These are phyloP conservation scores for Yamadazyma taylorii DNA, from an alignment of 1,139 yeast genomes.

Conservation along the genomic window DNA sequence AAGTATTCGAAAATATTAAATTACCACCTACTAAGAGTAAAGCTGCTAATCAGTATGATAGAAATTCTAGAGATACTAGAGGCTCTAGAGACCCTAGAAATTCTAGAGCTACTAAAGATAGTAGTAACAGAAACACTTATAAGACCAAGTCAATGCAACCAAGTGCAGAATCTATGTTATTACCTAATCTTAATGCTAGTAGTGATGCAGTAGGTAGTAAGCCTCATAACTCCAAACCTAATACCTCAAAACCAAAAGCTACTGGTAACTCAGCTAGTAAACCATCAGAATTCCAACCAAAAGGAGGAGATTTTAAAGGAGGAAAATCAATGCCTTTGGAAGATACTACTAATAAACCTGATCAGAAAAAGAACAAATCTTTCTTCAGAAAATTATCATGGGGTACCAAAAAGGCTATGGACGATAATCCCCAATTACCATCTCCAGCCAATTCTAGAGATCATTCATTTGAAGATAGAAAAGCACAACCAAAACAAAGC, in stretches of 20 bases:
- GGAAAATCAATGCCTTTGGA: slow-evolving; percentile 17
- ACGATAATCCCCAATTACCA: slow-evolving; percentile 32
- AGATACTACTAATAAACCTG: slow-evolving; percentile 23
- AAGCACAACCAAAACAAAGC: slow-evolving; percentile 23
- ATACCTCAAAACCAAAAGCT: slow-evolving; percentile 18
- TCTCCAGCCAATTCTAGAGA: slow-evolving; percentile 40
- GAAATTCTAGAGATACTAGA: slow-evolving; percentile 8
- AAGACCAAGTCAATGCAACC: slow-evolving; percentile 33
- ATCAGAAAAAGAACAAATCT: slow-evolving; percentile 43
- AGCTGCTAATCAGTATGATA: slow-evolving; percentile 6
- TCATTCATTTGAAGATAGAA: slow-evolving; percentile 33
- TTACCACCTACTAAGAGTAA: slow-evolving; percentile 32
- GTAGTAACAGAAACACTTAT: slow-evolving; percentile 3
- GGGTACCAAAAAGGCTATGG: slow-evolving; percentile 44
- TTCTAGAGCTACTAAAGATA: too few species aligned
- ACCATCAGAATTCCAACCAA: slow-evolving; percentile 2
- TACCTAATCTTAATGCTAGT: slow-evolving; percentile 24
- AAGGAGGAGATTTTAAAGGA: slow-evolving; percentile 8
- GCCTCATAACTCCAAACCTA: slow-evolving; percentile 2
- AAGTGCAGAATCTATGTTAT: slow-evolving; percentile 39
- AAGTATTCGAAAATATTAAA: slow-evolving; percentile 46
- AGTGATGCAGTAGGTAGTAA: slow-evolving; percentile 2
- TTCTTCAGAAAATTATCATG: slow-evolving; percentile 68
- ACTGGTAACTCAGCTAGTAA: slow-evolving; percentile 25
- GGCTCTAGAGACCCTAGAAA: too few species aligned